phyloP scores from a whole-genome alignment of 495 filamentous ascomycete genomes.

The Hypoxylon fuscum region DNA sequence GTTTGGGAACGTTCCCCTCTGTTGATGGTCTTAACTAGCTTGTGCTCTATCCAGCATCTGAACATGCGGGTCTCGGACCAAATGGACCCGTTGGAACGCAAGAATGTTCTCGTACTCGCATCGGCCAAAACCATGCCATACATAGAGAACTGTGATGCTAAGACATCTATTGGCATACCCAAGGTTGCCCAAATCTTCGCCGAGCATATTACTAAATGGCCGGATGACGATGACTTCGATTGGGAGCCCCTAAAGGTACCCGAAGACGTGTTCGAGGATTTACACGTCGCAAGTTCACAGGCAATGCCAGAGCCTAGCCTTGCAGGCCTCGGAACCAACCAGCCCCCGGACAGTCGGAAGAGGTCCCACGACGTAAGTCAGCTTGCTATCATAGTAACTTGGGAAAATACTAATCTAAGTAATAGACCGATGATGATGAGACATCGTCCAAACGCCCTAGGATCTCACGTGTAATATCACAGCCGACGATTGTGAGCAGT shows the following conservation, averaged over 20 bases:
- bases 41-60: constrained; percentile 57
- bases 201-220: constrained; percentile 45
- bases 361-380: constrained; percentile 48
- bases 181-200: constrained; percentile 50
- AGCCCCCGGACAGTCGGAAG: constrained; percentile 42
- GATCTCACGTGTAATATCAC: constrained; percentile 39
- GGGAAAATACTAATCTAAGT: constrained; percentile 16
- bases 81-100: constrained; percentile 47
- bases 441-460: constrained; percentile 29
- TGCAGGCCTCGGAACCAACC: constrained; percentile 9
- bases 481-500: constrained; percentile 38
- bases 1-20: constrained; percentile 32
- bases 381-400: background rate
- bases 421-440: constrained; percentile 45
- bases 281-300: constrained; percentile 30
- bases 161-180: constrained; percentile 38
- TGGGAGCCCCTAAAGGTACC: constrained; percentile 50
- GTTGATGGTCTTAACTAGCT: constrained; percentile 48
- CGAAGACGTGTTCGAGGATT: constrained; percentile 48
- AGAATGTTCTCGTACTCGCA: constrained; percentile 52
- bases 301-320: constrained; percentile 16
- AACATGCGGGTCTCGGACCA: constrained; percentile 47
- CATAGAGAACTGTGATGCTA: constrained; percentile 41
- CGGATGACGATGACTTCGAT: constrained; percentile 41
- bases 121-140: constrained; percentile 42